Conservation (phyloP, 2,329 filamentous ascomycete species). For the Xylaria sp. region DNA sequence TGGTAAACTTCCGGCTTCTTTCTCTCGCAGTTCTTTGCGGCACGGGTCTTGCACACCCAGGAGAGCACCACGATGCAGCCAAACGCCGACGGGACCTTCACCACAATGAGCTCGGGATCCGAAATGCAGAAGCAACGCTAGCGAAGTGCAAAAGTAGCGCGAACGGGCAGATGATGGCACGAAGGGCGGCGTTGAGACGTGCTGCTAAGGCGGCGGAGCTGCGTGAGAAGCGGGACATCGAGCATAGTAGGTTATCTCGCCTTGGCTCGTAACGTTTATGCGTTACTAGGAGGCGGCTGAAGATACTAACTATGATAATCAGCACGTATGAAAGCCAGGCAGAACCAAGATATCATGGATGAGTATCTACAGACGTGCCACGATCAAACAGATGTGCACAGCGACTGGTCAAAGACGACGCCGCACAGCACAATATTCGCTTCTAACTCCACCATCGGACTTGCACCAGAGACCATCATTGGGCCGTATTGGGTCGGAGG, state of each 20-base stretch:
- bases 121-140: constrained; percentile 49
- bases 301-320: constrained; percentile 18
- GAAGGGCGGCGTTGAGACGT: constrained; percentile 50
- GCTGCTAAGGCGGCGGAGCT: constrained; percentile 49
- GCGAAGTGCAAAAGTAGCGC: constrained; percentile 48
- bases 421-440: constrained; percentile 38
- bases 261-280: too few relatives aligned
- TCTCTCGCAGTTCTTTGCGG: constrained; percentile 29
- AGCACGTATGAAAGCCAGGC: constrained; percentile 39
- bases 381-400: constrained; percentile 31
- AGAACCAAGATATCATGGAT: constrained; percentile 38
- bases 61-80: constrained; percentile 47
- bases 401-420: constrained; percentile 38
- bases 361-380: constrained; percentile 40
- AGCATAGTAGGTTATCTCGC: constrained; percentile 34
- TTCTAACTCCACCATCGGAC: constrained; percentile 39
- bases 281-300: not conserved
- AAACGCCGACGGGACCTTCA: constrained; percentile 45
- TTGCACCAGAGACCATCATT: constrained; percentile 42
- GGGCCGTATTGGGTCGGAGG: constrained; percentile 47
- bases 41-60: constrained; percentile 50
- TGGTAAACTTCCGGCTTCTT: constrained; percentile 28
- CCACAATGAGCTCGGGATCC: constrained; percentile 48
- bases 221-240: constrained; percentile 48
- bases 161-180: constrained; percentile 50